phyloP scores from a whole-genome alignment of 2,329 filamentous ascomycete genomes.

The Trichoderma cornu-damae region DNA sequence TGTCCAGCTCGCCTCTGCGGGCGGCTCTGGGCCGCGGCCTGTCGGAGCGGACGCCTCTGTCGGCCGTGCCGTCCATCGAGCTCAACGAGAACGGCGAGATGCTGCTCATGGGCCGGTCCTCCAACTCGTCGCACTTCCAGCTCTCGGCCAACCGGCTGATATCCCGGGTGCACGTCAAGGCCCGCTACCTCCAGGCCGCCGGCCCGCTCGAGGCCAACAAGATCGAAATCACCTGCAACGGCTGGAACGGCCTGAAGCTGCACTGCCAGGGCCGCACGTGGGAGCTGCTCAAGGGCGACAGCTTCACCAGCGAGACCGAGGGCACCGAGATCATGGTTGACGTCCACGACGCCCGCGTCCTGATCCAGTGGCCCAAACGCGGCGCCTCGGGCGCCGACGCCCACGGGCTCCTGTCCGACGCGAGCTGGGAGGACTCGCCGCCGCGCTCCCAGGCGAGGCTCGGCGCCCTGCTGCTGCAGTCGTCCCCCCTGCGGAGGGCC shows the following conservation, averaged over 20 bases:
- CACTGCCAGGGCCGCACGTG: constrained; percentile 86
- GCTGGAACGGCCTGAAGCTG: constrained; percentile 92
- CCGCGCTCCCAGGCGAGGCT: constrained; percentile 32
- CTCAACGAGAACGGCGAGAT: constrained; percentile 76
- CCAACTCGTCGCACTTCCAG: constrained; percentile 92
- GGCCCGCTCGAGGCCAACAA: constrained; percentile 65
- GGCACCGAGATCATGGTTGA: constrained; percentile 89
- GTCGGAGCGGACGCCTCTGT: constrained; percentile 77
- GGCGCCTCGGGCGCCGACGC: constrained; percentile 35
- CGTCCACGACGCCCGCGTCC: constrained; percentile 84
- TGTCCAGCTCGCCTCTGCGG: constrained; percentile 76
- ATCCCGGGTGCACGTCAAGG: constrained; percentile 88
- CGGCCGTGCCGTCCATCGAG: constrained; percentile 74
- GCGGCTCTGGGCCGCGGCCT: constrained; percentile 51
- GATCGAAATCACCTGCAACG: constrained; percentile 84
- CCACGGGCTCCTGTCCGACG: constrained; percentile 54
- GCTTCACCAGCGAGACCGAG: constrained; percentile 84
- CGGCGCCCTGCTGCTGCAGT: constrained; percentile 45
- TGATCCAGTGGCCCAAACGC: constrained; percentile 77
- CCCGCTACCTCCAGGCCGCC: constrained; percentile 69
- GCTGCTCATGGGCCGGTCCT: constrained; percentile 85
- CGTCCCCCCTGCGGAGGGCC: constrained; percentile 54
- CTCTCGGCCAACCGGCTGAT: constrained; percentile 87
- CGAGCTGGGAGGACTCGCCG: constrained; percentile 65
- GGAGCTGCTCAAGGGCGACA: constrained; percentile 81